These are phyloP conservation scores for Euphrasia arctica DNA, from an alignment of 305 asterid species.

Conservation along the genomic window DNA sequence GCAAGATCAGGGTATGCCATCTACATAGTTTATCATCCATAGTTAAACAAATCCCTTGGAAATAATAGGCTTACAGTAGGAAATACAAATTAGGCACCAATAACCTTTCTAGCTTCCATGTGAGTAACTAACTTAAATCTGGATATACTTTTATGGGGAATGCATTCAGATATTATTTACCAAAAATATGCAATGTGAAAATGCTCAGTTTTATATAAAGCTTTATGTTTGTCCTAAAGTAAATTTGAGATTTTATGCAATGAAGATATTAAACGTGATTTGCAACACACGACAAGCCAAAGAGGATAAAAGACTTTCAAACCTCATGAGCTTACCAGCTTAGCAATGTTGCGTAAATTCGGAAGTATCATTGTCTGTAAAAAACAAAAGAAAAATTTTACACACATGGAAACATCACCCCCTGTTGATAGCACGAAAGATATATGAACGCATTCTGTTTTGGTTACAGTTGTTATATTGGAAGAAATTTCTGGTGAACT, in stretches of 20 bases:
- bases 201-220: background rate
- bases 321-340: conserved; percentile 62
- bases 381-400: conserved; percentile 33
- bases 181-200: conserved; percentile 11
- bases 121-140: conserved; percentile 5
- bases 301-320: conserved; percentile 23
- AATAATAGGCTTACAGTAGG: conserved; percentile 4
- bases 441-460: conserved; percentile 6
- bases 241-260: conserved; percentile 14
- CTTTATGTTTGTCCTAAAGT: background rate
- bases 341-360: conserved; percentile 86
- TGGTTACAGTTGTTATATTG: conserved; percentile 25
- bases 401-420: conserved; percentile 19
- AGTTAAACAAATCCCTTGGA: conserved; percentile 9
- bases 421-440: conserved; percentile 12
- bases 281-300: background rate
- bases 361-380: conserved; percentile 92
- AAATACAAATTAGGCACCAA: conserved; percentile 5
- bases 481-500: background rate
- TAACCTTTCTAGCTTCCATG: conserved; percentile 6
- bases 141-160: conserved; percentile 1
- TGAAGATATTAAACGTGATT: background rate
- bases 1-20: conserved; percentile 21
- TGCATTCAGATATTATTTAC: conserved; percentile 16
- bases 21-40: conserved; percentile 8